These are phyloP conservation scores for Cryoendolithus antarcticus DNA, from an alignment of 2,329 filamentous ascomycete species.

Conservation along the genomic window DNA sequence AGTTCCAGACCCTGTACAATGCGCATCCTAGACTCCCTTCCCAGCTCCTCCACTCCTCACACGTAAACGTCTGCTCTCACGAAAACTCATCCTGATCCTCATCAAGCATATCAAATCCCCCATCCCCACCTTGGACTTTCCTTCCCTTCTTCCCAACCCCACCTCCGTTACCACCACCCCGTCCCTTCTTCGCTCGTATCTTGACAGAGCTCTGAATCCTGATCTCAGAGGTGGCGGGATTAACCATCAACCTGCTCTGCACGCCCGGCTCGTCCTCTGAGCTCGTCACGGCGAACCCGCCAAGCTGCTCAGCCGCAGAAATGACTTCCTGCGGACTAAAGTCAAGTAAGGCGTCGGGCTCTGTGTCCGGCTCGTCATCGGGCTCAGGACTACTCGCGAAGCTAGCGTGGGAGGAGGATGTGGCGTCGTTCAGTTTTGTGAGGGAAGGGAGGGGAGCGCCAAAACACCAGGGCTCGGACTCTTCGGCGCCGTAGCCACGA, in stretches of 20 bases:
- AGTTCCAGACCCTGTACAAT: too few relatives aligned
- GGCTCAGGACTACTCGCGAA: background rate
- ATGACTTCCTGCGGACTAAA: background rate
- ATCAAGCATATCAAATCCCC: too few relatives aligned
- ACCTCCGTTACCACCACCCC: too few relatives aligned
- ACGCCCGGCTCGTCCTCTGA: background rate
- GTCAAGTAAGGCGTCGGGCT: too few relatives aligned
- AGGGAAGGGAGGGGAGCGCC: slow-evolving; percentile 17
- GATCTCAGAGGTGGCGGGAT: slow-evolving; percentile 4
- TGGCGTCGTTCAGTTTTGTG: slow-evolving; percentile 18
- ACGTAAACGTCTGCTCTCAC: too few relatives aligned
- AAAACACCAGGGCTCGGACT: slow-evolving; percentile 19
- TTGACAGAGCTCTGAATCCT: background rate
- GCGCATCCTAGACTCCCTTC: too few relatives aligned
- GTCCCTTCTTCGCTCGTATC: too few relatives aligned
- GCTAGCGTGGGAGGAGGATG: slow-evolving; percentile 1
- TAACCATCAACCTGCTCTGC: slow-evolving; percentile 5
- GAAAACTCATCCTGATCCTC: too few relatives aligned
- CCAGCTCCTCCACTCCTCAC: too few relatives aligned
- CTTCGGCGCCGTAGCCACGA: slow-evolving; percentile 11
- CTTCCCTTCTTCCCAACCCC: too few relatives aligned
- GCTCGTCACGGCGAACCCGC: background rate
- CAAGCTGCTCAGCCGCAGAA: background rate
- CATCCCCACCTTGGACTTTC: too few relatives aligned
- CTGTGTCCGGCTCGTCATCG: background rate